Base-by-base conservation (phyloP, 2,329 filamentous ascomycete genomes). In the Colletotrichum chlorophyti region DNA sequence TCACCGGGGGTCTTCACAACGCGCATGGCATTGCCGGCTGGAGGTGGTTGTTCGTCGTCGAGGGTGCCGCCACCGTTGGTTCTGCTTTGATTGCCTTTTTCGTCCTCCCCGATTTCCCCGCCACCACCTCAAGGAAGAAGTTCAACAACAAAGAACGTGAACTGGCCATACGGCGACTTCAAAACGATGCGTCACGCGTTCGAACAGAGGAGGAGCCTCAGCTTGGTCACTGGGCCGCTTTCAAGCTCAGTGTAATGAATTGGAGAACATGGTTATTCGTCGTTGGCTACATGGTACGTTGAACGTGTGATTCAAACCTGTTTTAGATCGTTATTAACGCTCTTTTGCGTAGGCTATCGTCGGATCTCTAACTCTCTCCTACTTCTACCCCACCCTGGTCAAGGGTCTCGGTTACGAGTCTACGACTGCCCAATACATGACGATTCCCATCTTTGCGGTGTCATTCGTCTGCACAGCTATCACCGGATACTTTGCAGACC, bases 51-150 rank as follows among this genome's bases (percentile, higher is more conserved):
- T 85, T 85, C 64, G 79, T 87, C 58, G 74, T 88, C 31, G 84
- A 88, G 71, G 89, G 89, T 4, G 76, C 90, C 7, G 81, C 82
- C 0, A 91, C 89, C 0, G 79, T 89, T 6, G 9, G 91, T 0
- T 90, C 70, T 11, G 88, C 87, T 3, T 65, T 89, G 14, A 70
- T 79, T 1, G 85, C 83, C 14, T 88, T 86, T 70, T 89, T 86
- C 81, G 80, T 87, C 69, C 85, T 91, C 2, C 81, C 87, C 59
- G 88, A 91, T 64, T 91, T 89, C 66, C 89, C 89, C 0, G 86
- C 87, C 60, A 79, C 84, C 53, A 86, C 87, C 6, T 62, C 64
- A 1, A 53, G 49, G 15, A 53, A 42, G 3, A 83, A 69, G 1
- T 90, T 91, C 66, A 82, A 78, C 0, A 76, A 80, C 2, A 76